phyloP scores from a whole-genome alignment of 176 grass and related monocot species.

The Lolium perenne region DNA sequence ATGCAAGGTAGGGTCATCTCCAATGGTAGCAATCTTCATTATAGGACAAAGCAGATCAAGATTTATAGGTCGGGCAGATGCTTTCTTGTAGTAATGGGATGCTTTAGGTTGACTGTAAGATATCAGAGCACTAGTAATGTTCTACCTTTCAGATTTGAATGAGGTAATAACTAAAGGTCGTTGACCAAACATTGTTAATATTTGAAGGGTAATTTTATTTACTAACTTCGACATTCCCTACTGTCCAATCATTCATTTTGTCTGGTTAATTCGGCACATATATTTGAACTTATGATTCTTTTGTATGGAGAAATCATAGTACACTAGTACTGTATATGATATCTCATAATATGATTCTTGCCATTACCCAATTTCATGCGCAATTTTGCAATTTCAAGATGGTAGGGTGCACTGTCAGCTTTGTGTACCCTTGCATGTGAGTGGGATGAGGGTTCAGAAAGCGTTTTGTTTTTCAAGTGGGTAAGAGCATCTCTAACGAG shows the following conservation, averaged over 20 bases:
- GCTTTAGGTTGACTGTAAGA: background rate
- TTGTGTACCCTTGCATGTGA: background rate
- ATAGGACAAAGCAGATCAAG: no score
- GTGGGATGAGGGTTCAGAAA: background rate
- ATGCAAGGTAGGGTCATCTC: no score
- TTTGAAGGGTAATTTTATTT: background rate
- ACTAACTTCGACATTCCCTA: background rate
- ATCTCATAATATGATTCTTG: background rate
- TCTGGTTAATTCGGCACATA: background rate
- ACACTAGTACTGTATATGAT: background rate
- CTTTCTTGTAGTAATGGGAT: no score
- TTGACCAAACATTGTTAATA: background rate
- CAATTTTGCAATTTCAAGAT: background rate
- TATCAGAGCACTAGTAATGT: background rate
- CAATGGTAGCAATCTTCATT: no score
- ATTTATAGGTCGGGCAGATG: no score
- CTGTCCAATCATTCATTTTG: background rate
- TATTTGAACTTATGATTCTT: background rate
- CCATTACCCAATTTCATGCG: background rate
- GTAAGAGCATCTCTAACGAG: no score
- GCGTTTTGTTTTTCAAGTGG: background rate
- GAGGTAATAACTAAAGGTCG: background rate
- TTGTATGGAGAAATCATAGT: background rate
- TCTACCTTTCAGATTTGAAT: background rate
- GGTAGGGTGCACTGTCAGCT: background rate